Base-by-base conservation (phyloP, 768 basidiomycete genomes). In the Kwoniella botswanensis region DNA sequence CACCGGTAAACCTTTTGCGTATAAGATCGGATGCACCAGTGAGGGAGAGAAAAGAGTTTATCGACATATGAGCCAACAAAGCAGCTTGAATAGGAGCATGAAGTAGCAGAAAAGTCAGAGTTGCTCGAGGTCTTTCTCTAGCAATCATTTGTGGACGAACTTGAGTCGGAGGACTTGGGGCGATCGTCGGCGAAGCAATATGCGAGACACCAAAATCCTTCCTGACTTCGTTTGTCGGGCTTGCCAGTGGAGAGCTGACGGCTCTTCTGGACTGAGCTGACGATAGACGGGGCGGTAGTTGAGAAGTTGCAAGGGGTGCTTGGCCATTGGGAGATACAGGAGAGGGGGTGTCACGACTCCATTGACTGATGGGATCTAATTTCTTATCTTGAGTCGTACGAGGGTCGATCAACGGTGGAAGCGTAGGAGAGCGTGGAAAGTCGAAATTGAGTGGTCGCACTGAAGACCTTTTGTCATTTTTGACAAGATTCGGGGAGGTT, bases 21-120 rank as follows among this genome's bases (percentile, higher is more conserved):
- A 80, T 65, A 1, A 18, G 44, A 12, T 77, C 73, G 9, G 80
- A 74, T 7, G 77, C 64, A 4, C 76, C 75, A 10, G 71, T 67
- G 7, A 83, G 70, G 13, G 79, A 78, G 11, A 83, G 70, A 56
- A 83, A 82, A 10, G 76, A 72, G 41, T 82, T 78, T 70, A 82
- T 80, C 11, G 76, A 67, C n/a, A 83, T 52, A 22, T 66, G 66
- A 2, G 79, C 71, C 50, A 83, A 61, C 18, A 83, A 54, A 0
- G 68, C 56, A n/a, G 73, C 67, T 43, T 78, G 77, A 12, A 81
- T 72, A 1, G 46, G 43, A 18, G 71, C 62, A 22, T 76, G 70
- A 17, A 77, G 43, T 21, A 76, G 22, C 5, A 75, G n/a, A 41
- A 63, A 71, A n/a, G 71, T 35, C 18, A 75, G 59, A 24, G 68